These are phyloP conservation scores for Rhodosporidiobolus odoratus DNA, from an alignment of 768 basidiomycete genomes.

Conservation along the genomic window DNA sequence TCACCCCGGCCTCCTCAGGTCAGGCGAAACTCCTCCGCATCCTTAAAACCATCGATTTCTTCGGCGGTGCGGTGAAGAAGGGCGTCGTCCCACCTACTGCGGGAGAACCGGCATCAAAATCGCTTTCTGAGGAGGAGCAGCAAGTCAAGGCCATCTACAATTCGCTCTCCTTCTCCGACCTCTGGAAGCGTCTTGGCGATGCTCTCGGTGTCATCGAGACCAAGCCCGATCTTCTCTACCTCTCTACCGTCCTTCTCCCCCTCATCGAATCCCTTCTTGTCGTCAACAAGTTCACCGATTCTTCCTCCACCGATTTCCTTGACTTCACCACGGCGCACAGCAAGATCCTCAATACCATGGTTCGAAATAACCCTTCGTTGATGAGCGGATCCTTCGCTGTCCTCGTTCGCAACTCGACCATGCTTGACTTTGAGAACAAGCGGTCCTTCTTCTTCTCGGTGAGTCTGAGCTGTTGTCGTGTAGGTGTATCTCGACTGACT, in stretches of 20 bases:
- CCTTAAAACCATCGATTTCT: constrained; percentile 86
- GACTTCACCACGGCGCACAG: constrained; percentile 36
- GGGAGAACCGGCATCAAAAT: constrained; percentile 8
- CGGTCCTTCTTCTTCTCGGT: constrained; percentile 54
- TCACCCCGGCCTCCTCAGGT: constrained; percentile 85
- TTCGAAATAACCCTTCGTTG: constrained; percentile 92
- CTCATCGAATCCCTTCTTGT: constrained; percentile 73
- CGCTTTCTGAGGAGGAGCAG: constrained; percentile 32
- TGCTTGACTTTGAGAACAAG: constrained; percentile 99
- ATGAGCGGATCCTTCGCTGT: constrained; percentile 98
- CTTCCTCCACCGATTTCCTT: constrained; percentile 35
- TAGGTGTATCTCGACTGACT: not conserved
- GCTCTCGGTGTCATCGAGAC: constrained; percentile 78
- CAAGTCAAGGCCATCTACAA: constrained; percentile 77
- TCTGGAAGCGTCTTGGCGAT: constrained; percentile 86
- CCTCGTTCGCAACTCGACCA: constrained; percentile 88
- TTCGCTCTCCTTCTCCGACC: constrained; percentile 77
- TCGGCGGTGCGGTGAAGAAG: constrained; percentile 21
- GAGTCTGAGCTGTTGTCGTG: not conserved
- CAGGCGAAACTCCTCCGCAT: constrained; percentile 96
- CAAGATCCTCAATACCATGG: constrained; percentile 82
- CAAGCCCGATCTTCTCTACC: constrained; percentile 71
- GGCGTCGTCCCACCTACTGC: not conserved
- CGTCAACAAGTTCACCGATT: constrained; percentile 39
- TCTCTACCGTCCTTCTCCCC: constrained; percentile 86